phyloP scores from a whole-genome alignment of 768 basidiomycete genomes.

The Gyrodon lividus region DNA sequence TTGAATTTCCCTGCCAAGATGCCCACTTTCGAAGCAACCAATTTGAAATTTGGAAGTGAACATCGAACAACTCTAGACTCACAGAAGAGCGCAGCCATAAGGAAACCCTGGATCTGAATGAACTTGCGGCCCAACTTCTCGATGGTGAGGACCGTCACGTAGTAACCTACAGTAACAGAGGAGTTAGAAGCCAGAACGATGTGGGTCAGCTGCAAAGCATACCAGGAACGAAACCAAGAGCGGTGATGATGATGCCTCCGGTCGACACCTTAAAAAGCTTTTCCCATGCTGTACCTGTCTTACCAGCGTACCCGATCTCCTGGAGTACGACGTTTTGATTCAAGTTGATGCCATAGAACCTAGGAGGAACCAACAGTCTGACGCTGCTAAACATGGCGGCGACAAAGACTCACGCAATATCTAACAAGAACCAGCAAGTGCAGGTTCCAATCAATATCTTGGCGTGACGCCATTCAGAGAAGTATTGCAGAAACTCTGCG shows the following conservation, averaged over 20 bases:
- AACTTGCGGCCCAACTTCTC: constrained; percentile 72
- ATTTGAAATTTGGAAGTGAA: constrained; percentile 2
- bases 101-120: constrained; percentile 77
- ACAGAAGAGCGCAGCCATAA: constrained; percentile 69
- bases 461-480: constrained; percentile 69
- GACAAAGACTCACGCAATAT: constrained; percentile 51
- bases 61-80: constrained; percentile 11
- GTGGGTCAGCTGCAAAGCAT: constrained; percentile 3
- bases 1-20: constrained; percentile 69
- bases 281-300: constrained; percentile 55
- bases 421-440: constrained; percentile 72
- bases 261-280: constrained; percentile 65
- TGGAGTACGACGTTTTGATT: constrained; percentile 79
- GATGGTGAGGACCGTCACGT: constrained; percentile 63
- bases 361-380: constrained; percentile 18
- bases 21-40: constrained; percentile 41
- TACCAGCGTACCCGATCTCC: constrained; percentile 67
- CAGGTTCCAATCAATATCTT: constrained; percentile 69
- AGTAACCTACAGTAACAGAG: constrained; percentile 50
- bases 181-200: not conserved
- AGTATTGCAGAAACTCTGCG: constrained; percentile 63
- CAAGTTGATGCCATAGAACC: constrained; percentile 74
- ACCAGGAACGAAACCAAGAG: constrained; percentile 77
- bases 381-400: not conserved
- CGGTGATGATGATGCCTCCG: constrained; percentile 71